A percentile compares a stretch with the other conserved stretches of the same genome.
Conservation (phyloP, 768 basidiomycete species). For the Rhodosporidiobolus sp. region DNA sequence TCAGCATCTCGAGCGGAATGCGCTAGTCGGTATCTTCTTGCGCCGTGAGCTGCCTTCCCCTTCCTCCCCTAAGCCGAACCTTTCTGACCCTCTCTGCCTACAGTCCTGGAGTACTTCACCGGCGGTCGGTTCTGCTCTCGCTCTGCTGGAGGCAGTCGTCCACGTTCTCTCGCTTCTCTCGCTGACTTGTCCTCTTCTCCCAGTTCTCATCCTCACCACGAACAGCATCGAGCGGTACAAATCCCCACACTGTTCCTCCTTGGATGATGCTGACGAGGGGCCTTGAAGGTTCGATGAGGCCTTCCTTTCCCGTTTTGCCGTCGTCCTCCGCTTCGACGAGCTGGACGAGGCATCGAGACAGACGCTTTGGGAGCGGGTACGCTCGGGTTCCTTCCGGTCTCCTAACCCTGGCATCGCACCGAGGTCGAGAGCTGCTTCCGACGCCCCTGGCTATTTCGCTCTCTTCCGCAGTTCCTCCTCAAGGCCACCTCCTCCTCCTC, state of each 20-base stretch:
- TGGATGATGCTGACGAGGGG: neutral
- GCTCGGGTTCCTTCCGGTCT: neutral
- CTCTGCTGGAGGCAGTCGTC: too few relatives aligned
- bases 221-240: constrained; percentile 21
- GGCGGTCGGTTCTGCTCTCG: neutral
- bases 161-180: neutral
- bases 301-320: constrained; percentile 31
- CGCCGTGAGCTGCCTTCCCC: neutral
- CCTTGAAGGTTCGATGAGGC: constrained; percentile 28
- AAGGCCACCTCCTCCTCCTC: neutral
- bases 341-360: constrained; percentile 4
- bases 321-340: constrained; percentile 27
- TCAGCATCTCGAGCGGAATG: constrained; percentile 7
- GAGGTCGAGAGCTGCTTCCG: neutral
- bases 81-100: neutral
- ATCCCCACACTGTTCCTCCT: neutral
- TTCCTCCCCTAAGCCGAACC: neutral
- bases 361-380: constrained; percentile 5
- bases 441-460: neutral
- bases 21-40: constrained; percentile 11
- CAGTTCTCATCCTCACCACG: constrained; percentile 34
- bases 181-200: neutral
- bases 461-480: neutral
- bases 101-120: constrained; percentile 19
- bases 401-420: neutral